phyloP scores from a whole-genome alignment of 495 filamentous ascomycete species.

The Daldinia childiae region DNA sequence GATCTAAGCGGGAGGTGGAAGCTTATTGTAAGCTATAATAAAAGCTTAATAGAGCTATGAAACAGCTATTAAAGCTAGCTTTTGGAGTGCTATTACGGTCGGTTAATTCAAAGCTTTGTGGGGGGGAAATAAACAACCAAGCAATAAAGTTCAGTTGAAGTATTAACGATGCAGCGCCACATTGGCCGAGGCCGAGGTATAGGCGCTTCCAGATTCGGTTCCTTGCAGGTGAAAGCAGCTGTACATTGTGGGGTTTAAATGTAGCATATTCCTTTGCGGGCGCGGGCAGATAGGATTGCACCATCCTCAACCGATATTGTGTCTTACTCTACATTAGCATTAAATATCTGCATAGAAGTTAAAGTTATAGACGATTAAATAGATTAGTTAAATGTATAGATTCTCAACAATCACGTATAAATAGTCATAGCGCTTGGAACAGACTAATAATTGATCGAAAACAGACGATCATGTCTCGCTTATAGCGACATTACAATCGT shows the following conservation, averaged over 20 bases:
- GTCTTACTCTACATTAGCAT: neutral
- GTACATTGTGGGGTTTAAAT: neutral
- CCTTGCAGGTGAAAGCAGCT: neutral
- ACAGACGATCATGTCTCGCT: neutral
- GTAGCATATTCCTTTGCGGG: neutral
- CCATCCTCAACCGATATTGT: slow-evolving; percentile 27
- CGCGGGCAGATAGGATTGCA: slow-evolving; percentile 18
- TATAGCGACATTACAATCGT: neutral
- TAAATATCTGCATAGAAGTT: neutral
- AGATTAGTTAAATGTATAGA: neutral
- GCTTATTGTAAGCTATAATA: neutral
- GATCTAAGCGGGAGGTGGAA: neutral
- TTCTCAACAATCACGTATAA: neutral
- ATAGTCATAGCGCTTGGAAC: neutral
- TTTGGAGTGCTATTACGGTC: slow-evolving; percentile 2
- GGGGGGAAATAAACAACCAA: slow-evolving; percentile 17
- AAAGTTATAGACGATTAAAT: neutral
- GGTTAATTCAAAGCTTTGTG: slow-evolving; percentile 11
- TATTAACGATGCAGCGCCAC: neutral
- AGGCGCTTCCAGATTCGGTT: neutral
- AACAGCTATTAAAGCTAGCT: slow-evolving; percentile 11
- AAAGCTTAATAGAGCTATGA: slow-evolving; percentile 2
- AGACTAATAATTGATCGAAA: neutral
- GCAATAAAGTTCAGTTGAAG: neutral
- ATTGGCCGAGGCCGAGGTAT: neutral